Base-by-base conservation (phyloP, 1,139 yeast genomes). In the Protomyces arabidopsidicola region DNA sequence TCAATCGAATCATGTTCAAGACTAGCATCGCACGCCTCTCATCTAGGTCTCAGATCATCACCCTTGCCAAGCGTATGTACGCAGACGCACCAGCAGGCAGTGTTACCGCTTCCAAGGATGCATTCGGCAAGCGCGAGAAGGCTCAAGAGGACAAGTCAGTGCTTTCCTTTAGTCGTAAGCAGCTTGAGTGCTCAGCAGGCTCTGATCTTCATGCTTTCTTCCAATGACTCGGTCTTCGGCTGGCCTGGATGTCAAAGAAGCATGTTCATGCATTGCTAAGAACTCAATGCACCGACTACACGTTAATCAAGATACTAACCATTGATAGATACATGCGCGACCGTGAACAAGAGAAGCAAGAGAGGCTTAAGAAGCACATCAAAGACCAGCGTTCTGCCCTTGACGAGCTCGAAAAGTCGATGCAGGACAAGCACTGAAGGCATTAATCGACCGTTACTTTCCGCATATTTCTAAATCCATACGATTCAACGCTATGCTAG, bases 281-380 rank as follows among this genome's bases (percentile, higher is more conserved):
- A 5, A 27, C 31, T 27, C 31, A 27, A 27, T 3, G 6, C 31
- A 27, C 31, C 1, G 31, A 3, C 6, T 27, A 27, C 31, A 3
- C 31, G 31, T n/a, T n/a, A 8, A 27, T 5, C 31, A 27, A 4
- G 3, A 27, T 27, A 27, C 31, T 27, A 27, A 27, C 31, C 31
- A 27, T 27, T 4, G 31, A 24, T 5, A 24, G 53, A 50, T 62
- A 62, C 54, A 62, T 62, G 63, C 45, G 48, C 27, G 54, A 53
- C 64, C 82, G 83, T 71, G 81, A 81, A 72, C 82, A 77, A 69
- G 89, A 86, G 76, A 82, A 82, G 73, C 88, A 84, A 31, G 62
- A 58, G 73, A 76, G 81, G 73, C 84, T 81, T 71, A 79, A 81
- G 73, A 78, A 80, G 66, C 77, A 71, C 64, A 71, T 72, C 57